Evolutionary conservation across 192 early-diverging fungal genomes (phyloP), one percentile per base, ranked within the genome.

Genomic region (Coemansia reversa): DNA sequence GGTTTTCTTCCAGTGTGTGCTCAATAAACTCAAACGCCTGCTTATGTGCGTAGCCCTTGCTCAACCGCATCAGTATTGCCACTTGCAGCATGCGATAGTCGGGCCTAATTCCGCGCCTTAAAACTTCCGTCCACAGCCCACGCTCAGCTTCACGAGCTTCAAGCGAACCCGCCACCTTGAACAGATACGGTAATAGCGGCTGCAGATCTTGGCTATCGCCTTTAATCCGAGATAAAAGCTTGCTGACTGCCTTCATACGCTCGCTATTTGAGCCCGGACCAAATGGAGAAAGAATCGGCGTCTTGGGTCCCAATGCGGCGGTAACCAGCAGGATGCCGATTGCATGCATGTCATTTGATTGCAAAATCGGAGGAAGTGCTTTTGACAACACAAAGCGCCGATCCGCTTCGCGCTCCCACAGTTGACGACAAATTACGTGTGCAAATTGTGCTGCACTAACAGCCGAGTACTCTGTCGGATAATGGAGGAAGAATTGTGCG

Each of bases 51-150:
- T 60, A 22, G 23, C 62, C 22, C 7, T 32, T 35, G 19, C 57
- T 32, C 7, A 70, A 51, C 0, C 76, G 67, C 61, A 74, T 25
- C 30, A 52, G 32, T 23, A 71, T 30, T 24, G 65, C 58, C 11
- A 47, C 24, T 35, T 75, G 59, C 24, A 72, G 45, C 42, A 53
- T 57, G 8, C 29, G 59, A 55, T 35, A 49, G 23, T 63, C 50
- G 7, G 70, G 66, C 24, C 60, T 56, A 14, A 72, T 18, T 0
- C 79, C 79, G 11, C 52, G 55, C 18, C 79, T 73, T 35, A 75
- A 42, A 16, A 81, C 28, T 59, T 75, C 73, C 27, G 49, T 65
- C 73, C 73, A 72, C 50, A 81, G 33, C 9, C 60, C 7, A 16
- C 51, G 51, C 45, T 74, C 74, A 4, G 72, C 22, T 18, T 52